Evolutionary conservation across 768 basidiomycete genomes (phyloP).

Genomic region (Russula earlei): DNA sequence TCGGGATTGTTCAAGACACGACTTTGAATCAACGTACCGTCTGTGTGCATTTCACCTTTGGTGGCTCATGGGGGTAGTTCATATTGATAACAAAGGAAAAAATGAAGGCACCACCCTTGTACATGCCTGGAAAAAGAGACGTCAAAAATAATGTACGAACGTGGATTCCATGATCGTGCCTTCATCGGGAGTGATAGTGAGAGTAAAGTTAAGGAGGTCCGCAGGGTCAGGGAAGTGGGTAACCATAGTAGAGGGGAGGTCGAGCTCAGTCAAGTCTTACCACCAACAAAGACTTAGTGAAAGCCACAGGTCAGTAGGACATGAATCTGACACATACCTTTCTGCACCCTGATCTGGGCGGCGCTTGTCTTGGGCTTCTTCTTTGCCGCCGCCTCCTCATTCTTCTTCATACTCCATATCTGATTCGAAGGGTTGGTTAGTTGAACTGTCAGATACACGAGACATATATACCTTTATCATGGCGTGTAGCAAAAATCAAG

Average conservation of each 20-base stretch:
- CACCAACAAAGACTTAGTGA: not conserved
- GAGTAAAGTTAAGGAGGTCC: conserved; percentile 92
- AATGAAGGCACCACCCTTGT: conserved; percentile 86
- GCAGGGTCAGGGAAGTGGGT: conserved; percentile 86
- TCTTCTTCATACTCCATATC: conserved; percentile 99
- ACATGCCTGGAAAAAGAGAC: conserved; percentile 64
- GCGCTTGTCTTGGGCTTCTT: conserved; percentile 98
- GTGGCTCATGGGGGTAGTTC: conserved; percentile 98
- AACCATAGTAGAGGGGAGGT: conserved; percentile 93
- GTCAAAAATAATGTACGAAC: not conserved
- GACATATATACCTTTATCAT: conserved; percentile 37
- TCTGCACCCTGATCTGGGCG: conserved; percentile 98
- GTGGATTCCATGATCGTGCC: conserved; percentile 35
- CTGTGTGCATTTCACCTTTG: conserved; percentile 96
- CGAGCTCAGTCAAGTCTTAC: conserved; percentile 91
- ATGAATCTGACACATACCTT: conserved; percentile 47
- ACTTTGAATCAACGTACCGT: conserved; percentile 45
- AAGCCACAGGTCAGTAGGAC: not conserved
- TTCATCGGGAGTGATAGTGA: conserved; percentile 95
- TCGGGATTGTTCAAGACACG: not conserved
- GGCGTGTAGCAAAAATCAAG: conserved; percentile 3
- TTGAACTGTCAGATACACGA: not conserved
- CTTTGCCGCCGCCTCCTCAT: conserved; percentile 93
- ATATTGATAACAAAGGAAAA: conserved; percentile 96
- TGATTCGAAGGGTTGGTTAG: conserved; percentile 27